Conservation (phyloP, 2,329 filamentous ascomycete genomes). For the Xylariaceae sp. region DNA sequence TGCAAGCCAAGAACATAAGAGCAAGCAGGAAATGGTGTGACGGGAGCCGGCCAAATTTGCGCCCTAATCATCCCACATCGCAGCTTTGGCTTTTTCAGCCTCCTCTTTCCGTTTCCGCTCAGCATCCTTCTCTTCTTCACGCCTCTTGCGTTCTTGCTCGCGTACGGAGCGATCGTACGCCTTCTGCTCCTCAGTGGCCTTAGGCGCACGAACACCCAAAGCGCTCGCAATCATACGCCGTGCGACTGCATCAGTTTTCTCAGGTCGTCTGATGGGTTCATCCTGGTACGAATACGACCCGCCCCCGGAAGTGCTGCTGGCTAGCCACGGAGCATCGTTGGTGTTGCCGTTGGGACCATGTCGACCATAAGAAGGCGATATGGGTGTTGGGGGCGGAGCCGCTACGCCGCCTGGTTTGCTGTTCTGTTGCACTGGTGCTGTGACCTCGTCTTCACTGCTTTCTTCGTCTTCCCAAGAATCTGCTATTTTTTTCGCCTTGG, state of each 20-base stretch:
- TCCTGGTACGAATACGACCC: conserved; percentile 4
- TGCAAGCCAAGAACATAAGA: too few relatives aligned
- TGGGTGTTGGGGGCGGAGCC: conserved; percentile 65
- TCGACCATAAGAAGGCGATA: conserved; percentile 46
- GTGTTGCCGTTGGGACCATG: conserved; percentile 3
- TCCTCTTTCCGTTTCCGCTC: conserved; percentile 58
- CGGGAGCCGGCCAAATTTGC: too few relatives aligned
- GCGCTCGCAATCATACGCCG: conserved; percentile 85
- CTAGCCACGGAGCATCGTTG: conserved; percentile 11
- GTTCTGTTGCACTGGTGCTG: conserved; percentile 16
- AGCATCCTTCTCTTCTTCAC: conserved; percentile 67
- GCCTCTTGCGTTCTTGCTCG: conserved; percentile 77
- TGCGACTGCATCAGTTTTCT: conserved; percentile 92
- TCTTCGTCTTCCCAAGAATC: conserved; percentile 79
- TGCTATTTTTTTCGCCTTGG: conserved; percentile 45
- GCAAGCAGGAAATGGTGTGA: too few relatives aligned
- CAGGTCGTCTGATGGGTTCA: conserved; percentile 45
- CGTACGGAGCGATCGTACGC: conserved; percentile 79
- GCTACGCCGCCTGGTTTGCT: conserved; percentile 32
- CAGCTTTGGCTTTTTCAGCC: conserved; percentile 71
- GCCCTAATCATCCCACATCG: conserved; percentile 76
- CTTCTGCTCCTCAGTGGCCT: conserved; percentile 80
- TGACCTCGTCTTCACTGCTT: conserved; percentile 36
- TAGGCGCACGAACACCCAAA: conserved; percentile 74
- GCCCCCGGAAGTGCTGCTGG: conserved; percentile 8